Evolutionary conservation across 495 filamentous ascomycete genomes (phyloP).

Genomic region (Podospora tetraspora): DNA sequence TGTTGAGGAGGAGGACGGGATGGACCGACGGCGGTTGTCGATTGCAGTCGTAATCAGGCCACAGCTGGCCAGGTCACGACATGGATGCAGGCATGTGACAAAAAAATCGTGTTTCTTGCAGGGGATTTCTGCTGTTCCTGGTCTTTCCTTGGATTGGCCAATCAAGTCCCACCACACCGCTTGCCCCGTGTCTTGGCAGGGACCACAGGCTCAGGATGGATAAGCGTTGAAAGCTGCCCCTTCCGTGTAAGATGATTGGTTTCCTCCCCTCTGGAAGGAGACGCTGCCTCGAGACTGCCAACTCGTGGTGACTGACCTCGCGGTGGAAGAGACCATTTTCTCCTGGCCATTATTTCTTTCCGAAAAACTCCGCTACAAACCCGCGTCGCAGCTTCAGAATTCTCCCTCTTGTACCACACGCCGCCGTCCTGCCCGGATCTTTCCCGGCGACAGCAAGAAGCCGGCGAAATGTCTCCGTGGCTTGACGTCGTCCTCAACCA

Average conservation of each 20-base stretch:
- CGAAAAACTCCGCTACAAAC: too few species aligned
- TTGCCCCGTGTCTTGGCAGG: neutral
- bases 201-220: neutral
- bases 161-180: neutral
- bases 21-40: neutral
- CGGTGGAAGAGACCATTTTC: neutral
- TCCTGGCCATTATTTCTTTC: too few species aligned
- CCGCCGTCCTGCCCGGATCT: neutral
- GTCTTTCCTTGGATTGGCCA: neutral
- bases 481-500: neutral
- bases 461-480: neutral
- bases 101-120: neutral
- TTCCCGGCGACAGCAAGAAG: neutral
- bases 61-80: neutral
- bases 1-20: too few species aligned
- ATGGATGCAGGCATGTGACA: neutral
- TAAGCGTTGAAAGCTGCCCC: neutral
- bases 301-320: neutral
- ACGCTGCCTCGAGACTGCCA: too few species aligned
- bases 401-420: neutral
- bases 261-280: neutral
- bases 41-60: neutral
- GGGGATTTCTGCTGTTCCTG: neutral
- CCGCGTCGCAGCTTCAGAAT: too few species aligned
- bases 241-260: neutral